Base-by-base conservation (phyloP, 352 stramenopile species). In the Phytophthora ramorum region DNA sequence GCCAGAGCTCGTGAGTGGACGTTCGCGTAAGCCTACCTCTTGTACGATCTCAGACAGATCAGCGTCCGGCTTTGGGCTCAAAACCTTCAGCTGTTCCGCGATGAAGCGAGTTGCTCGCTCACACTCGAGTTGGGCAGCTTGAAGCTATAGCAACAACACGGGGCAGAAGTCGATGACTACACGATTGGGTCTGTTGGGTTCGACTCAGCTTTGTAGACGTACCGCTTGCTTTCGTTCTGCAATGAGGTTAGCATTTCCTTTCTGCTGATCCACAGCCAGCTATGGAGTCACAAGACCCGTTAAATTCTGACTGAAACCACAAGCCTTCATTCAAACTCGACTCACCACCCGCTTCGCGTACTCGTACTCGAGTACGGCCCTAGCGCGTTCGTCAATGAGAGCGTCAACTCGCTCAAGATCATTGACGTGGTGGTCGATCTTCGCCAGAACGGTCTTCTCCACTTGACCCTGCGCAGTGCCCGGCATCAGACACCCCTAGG, bases 291-390 rank as follows among this genome's bases (percentile, higher is more conserved):
- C 14, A 34, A 34, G 10, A 43, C 35, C 12, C 7, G 38, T 38
- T 57, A 8, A 51, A 19, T n/a, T n/a, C n/a, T n/a, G n/a, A n/a
- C n/a, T n/a, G n/a, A n/a, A n/a, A 37, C 19, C 8, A 28, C 16
- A 24, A 26, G 38, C 17, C n/a, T 26, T 20, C 41, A 47, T 16
- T 28, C 17, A 44, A 49, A 54, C 13, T 24, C 12, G 0, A 35
- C 52, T 53, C 28, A 91, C 85, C 66, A 71, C 87, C 22, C 85
- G 79, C 38, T 89, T 85, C 2, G 81, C 83, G 60, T 93, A 93
- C 59, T 93, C 83, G 16, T 91, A 67, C 17, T 91, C 85, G 16
- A 91, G 54, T 44, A 90, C 78, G 14, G 91, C 61, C n/a, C 82
- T 78, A 4, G 50, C 51, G 10, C 79, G 78, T 8, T 84, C 66